These are phyloP conservation scores for Tylopilus vinaceipallidus DNA, from an alignment of 768 basidiomycete genomes.

Conservation along the genomic window DNA sequence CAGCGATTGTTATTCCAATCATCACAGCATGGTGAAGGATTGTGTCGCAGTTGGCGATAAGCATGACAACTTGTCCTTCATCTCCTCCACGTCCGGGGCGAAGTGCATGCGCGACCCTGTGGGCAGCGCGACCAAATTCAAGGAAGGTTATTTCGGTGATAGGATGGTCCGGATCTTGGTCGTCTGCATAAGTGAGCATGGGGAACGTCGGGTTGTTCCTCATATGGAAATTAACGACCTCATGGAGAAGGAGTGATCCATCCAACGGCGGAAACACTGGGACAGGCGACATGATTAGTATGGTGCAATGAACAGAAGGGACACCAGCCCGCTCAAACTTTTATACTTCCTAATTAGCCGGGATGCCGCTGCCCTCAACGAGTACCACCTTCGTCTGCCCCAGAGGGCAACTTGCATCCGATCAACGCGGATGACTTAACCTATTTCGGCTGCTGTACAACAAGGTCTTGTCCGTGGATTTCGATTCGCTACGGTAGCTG, in stretches of 20 bases:
- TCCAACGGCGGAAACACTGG: constrained; percentile 16
- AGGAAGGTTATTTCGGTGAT: constrained; percentile 10
- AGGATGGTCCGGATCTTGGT: constrained; percentile 9
- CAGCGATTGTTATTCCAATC: constrained; percentile 27
- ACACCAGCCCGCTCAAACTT: background rate
- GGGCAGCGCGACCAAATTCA: constrained; percentile 22
- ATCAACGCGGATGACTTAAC: background rate
- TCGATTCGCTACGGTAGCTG: too few species aligned
- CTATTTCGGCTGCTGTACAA: too few species aligned
- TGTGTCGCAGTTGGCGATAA: constrained; percentile 32
- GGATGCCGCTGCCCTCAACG: too few species aligned
- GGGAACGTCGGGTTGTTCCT: constrained; percentile 11
- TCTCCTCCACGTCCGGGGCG: constrained; percentile 11
- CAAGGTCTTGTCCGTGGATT: too few species aligned
- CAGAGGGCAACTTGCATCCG: too few species aligned
- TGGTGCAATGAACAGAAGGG: background rate
- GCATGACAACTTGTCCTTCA: constrained; percentile 28
- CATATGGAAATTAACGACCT: constrained; percentile 18
- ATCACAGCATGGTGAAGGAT: constrained; percentile 8
- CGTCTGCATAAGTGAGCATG: constrained; percentile 14
- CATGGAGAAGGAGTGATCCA: constrained; percentile 14
- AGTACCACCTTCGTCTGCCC: too few species aligned
- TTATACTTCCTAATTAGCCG: background rate
- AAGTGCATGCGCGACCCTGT: constrained; percentile 29
- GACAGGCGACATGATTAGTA: constrained; percentile 3